Conservation (phyloP, 225 moss, liverwort and hornwort genomes). For the Pseudisothecium myosuroides region DNA sequence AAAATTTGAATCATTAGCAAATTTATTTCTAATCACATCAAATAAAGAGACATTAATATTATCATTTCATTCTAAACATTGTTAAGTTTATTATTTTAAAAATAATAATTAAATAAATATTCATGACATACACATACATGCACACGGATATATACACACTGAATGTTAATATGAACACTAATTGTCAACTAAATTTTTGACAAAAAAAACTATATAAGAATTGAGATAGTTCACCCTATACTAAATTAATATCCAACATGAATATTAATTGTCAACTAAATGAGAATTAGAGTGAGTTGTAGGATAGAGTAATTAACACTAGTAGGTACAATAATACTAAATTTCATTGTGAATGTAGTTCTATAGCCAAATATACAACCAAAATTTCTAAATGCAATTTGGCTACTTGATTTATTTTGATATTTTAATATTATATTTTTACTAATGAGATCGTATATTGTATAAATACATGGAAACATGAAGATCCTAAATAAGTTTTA, state of each 20-base stretch:
- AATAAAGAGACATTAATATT: not conserved
- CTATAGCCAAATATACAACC: not conserved
- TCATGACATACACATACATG: too few species aligned
- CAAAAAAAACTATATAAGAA: too few species aligned
- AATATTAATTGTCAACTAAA: not conserved
- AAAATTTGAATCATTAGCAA: not conserved
- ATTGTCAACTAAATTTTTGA: not conserved
- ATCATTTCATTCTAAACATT: fast-evolving
- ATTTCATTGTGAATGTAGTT: too few species aligned
- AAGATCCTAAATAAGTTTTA: not conserved
- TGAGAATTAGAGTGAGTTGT: fast-evolving
- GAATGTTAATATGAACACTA: not conserved
- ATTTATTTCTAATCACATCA: not conserved
- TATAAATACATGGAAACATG: not conserved
- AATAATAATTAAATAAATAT: too few species aligned
- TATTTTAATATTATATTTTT: not conserved
- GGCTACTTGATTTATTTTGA: too few species aligned
- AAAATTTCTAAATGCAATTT: not conserved
- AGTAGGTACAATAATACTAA: not conserved
- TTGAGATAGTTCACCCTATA: fast-evolving
- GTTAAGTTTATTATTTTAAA: too few species aligned
- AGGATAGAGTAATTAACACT: not conserved
- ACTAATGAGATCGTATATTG: fast-evolving
- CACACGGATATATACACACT: too few species aligned
- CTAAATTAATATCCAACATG: not conserved